Base-by-base conservation (phyloP, 805 yeast genomes). In the Suhomyces sp. region DNA sequence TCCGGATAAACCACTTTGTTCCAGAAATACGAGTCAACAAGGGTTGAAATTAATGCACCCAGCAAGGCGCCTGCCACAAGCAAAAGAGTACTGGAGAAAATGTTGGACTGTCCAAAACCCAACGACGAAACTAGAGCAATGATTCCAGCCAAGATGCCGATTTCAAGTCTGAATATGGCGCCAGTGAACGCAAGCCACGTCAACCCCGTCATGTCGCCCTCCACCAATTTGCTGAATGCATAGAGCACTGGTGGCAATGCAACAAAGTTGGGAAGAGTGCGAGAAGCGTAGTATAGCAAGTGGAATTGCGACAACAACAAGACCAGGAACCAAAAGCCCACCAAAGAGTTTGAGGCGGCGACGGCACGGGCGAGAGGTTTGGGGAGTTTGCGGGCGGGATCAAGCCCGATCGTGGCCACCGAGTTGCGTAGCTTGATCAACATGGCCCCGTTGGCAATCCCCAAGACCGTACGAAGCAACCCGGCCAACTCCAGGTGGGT, bases 231-330 rank as follows among this genome's bases (percentile, higher is more conserved):
- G 4, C 83, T 73, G 44, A 87, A 57, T 0, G 87, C 87, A 46
- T 71, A 60, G 51, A 81, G 80, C 4, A 86, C 85, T 36, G 89
- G 62, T 3, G 97, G 97, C 50, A 93, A 72, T 2, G 88, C 91
- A 53, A 92, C 72, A 60, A 87, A 87, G 68, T 93, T 93, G n/a
- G 97, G 97, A 53, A 93, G 74, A 0, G 96, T 83, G 59, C 97
- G 77, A 2, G 96, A 79, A n/a, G 88, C 76, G 65, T 93, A 93
- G 71, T 76, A 93, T 54, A 86, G 70, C 17, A 90, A 56, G 65
- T 93, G 97, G 71, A 92, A 93, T 65, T 91, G 94, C 7, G 87
- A 67, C 52, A 81, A 69, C 40, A 78, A 74, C 52, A 91, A 76
- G 2, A 87, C 53, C 22, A 80, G 72, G 63, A 79, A 90, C 87